Evolutionary conservation across 129 eudicot genomes (phyloP).

Genomic region (Lactuca sativa): DNA sequence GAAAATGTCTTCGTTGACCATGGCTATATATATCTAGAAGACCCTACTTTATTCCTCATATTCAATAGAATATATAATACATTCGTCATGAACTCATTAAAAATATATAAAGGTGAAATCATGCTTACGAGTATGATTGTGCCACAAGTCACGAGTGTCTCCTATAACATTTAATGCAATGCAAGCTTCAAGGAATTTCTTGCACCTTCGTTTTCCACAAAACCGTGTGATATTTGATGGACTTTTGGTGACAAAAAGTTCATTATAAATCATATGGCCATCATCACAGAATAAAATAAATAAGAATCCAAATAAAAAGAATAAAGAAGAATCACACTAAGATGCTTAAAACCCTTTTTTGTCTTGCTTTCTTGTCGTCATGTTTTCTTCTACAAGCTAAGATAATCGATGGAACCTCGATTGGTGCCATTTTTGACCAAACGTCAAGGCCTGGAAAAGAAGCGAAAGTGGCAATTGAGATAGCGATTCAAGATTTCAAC

Average conservation of each 20-base stretch:
- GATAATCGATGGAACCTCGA: slow-evolving; percentile 17
- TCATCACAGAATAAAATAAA: background rate
- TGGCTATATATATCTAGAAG: slow-evolving; percentile 5
- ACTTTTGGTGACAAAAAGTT: slow-evolving; percentile 17
- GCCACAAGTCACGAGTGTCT: background rate
- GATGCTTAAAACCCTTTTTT: slow-evolving; percentile 26
- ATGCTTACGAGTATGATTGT: slow-evolving; percentile 9
- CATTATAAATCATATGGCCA: background rate
- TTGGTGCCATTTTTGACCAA: slow-evolving; percentile 49
- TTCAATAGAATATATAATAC: slow-evolving; percentile 2
- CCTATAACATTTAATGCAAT: background rate
- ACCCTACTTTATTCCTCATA: slow-evolving; percentile 6
- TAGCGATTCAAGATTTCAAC: slow-evolving; percentile 47
- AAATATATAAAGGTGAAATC: background rate
- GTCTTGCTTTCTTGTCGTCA: slow-evolving; percentile 15
- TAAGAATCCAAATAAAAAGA: background rate
- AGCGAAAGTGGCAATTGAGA: slow-evolving; percentile 48
- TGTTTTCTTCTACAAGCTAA: slow-evolving; percentile 16
- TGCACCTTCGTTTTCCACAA: slow-evolving; percentile 23
- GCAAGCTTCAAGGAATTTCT: slow-evolving; percentile 26
- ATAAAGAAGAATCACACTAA: slow-evolving; percentile 18
- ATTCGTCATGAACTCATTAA: background rate
- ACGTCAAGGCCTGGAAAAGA: slow-evolving; percentile 48
- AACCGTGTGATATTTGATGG: slow-evolving; percentile 24
- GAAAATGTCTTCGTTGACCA: slow-evolving; percentile 9